Evolutionary conservation across 1,284 basidiomycete genomes (phyloP).

Genomic region (Dichomitus squalens): DNA sequence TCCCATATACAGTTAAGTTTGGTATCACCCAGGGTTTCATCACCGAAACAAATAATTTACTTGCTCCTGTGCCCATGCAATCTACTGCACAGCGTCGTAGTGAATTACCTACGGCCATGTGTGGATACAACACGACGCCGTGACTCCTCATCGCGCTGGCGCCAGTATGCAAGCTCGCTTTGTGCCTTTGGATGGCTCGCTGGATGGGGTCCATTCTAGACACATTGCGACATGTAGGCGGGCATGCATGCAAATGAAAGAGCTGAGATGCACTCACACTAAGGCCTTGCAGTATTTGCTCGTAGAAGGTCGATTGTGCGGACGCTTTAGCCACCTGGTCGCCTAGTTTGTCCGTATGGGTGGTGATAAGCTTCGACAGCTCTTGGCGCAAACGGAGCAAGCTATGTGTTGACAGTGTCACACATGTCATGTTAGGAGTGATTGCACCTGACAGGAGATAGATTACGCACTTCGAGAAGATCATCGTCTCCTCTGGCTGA

Average conservation of each 20-base stretch:
- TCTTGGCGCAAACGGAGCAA: constrained; percentile 86
- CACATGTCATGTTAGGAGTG: constrained; percentile 6
- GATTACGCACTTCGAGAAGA: constrained; percentile 82
- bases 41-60: background rate
- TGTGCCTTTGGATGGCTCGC: constrained; percentile 59
- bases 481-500: constrained; percentile 91
- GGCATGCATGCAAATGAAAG: background rate
- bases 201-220: constrained; percentile 33
- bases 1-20: background rate
- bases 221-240: background rate
- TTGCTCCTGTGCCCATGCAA: background rate
- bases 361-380: constrained; percentile 75
- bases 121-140: constrained; percentile 44
- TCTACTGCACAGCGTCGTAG: background rate
- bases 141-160: constrained; percentile 59
- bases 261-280: constrained; percentile 53
- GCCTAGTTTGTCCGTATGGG: constrained; percentile 70
- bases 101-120: constrained; percentile 19
- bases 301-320: constrained; percentile 75
- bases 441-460: background rate
- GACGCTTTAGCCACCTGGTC: constrained; percentile 67
- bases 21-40: background rate
- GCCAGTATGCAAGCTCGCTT: constrained; percentile 59
- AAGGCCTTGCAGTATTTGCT: constrained; percentile 75
- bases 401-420: constrained; percentile 42